These are phyloP conservation scores for Fraxinus cuspidata DNA, from an alignment of 257 asterid genomes.

Conservation along the genomic window DNA sequence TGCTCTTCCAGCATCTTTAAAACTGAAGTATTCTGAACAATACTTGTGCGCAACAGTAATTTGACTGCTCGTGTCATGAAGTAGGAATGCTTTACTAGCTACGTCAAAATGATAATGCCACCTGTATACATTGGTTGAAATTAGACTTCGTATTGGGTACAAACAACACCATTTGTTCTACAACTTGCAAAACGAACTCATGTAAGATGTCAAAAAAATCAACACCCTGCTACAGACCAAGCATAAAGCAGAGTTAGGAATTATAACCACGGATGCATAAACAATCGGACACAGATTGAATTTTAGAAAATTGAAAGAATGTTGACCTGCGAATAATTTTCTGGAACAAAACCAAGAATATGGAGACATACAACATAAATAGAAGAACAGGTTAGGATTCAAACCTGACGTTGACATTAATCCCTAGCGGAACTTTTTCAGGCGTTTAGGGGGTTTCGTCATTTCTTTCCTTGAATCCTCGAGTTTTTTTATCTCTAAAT, in stretches of 20 bases:
- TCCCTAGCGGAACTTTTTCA: conserved; percentile 57
- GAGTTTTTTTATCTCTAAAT: conserved; percentile 43
- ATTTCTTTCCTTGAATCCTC: conserved; percentile 63
- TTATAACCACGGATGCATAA: too few relatives aligned
- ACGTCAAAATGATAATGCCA: background rate
- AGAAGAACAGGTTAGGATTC: conserved; percentile 10
- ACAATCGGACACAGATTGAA: background rate
- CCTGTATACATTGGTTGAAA: background rate
- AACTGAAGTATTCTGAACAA: background rate
- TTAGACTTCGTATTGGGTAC: conserved; percentile 11
- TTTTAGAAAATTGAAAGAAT: background rate
- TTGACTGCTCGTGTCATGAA: too few relatives aligned
- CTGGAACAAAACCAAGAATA: background rate
- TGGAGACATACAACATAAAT: background rate
- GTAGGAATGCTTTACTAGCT: too few relatives aligned
- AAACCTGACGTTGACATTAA: background rate
- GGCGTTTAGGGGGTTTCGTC: conserved; percentile 62
- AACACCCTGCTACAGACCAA: conserved; percentile 16
- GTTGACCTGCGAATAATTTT: background rate
- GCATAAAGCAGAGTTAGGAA: background rate
- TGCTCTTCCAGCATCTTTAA: background rate
- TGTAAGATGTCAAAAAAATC: background rate
- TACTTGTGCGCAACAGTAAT: background rate
- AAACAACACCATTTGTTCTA: background rate
- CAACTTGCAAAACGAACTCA: background rate